Base-by-base conservation (phyloP, 2,329 filamentous ascomycete genomes). In the Sporothrix humicola region DNA sequence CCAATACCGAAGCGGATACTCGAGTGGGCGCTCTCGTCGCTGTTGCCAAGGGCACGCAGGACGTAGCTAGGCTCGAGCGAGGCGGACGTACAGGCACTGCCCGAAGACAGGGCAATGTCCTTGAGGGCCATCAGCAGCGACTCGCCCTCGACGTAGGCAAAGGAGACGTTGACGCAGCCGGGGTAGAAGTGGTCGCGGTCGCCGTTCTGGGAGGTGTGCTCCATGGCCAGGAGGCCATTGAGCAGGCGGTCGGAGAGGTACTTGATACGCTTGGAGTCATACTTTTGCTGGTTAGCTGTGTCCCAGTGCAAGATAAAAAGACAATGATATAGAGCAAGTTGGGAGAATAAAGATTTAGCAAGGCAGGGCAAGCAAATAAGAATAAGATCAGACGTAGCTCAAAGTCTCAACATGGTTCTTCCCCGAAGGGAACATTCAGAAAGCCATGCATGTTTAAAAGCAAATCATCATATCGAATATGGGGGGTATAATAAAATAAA, bases 1-100 rank as follows among this genome's bases (percentile, higher is more conserved):
- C 96, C 96, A 79, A 99, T 98, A 66, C 96, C 96, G 78, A 99
- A 99, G 73, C 96, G 90, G 78, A 99, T 99, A 85, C 94, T 97
- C 83, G 94, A 97, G 84, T 99, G 96, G 9, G 96, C 96, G 78
- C 92, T 98, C 85, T 99, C 96, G 79, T 99, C 96, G 77, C 94
- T 98, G 86, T 93, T 98, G 74, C 96, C 96, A 20, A 99, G 87
- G 4, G 96, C 96, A 73, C 96, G 91, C 44, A 99, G 88, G 65
- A 99, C 96, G 82, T 99, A 99, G 81, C 93, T 97, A 17, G 96
- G 96, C 82, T 99, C 96, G 48, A 99, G 86, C 0, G 96, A 99
- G 0, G 96, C 96, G 4, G 95, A 98, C 1, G 96, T 99, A 84
- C 96, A 99, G 6, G 96, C 96, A 79, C 94, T 98, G 73, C 96